Conservation (phyloP, 148 eudicot genomes). For the Mesembryanthemum crystallinum region DNA sequence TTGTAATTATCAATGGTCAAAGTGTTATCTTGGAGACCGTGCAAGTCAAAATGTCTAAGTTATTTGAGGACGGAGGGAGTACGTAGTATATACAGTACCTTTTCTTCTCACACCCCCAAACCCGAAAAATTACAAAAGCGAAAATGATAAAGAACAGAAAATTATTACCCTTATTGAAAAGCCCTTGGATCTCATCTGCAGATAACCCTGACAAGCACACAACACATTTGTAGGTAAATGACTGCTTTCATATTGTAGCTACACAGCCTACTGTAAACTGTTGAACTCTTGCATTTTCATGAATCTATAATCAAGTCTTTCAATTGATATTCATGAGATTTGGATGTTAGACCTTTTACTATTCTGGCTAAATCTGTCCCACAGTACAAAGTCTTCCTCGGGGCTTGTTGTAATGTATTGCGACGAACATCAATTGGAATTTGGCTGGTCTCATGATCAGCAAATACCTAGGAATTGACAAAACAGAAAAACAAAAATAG, state of each 20-base stretch:
- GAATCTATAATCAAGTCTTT: not conserved
- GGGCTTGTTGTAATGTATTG: conserved; percentile 14
- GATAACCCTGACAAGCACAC: conserved; percentile 18
- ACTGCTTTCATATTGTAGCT: not conserved
- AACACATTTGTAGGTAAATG: not conserved
- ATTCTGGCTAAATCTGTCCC: conserved; percentile 18
- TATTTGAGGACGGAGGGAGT: no score
- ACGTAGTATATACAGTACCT: no score
- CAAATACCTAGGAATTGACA: conserved; percentile 28
- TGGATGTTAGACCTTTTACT: conserved; percentile 20
- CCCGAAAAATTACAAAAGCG: no score
- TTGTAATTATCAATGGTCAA: no score
- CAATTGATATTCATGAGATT: not conserved
- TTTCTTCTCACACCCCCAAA: no score
- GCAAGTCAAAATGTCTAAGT: no score
- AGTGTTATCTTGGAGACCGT: no score
- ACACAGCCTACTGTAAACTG: not conserved
- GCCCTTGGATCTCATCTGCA: conserved; percentile 8
- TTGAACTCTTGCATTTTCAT: not conserved
- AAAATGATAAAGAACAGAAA: no score
- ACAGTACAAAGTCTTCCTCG: conserved; percentile 17
- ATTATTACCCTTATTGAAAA: conserved; percentile 30
- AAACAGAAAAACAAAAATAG: not conserved
- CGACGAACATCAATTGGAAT: conserved; percentile 21
- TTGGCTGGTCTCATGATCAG: conserved; percentile 25